phyloP scores from a whole-genome alignment of 768 basidiomycete genomes.

The Epithele typhae region DNA sequence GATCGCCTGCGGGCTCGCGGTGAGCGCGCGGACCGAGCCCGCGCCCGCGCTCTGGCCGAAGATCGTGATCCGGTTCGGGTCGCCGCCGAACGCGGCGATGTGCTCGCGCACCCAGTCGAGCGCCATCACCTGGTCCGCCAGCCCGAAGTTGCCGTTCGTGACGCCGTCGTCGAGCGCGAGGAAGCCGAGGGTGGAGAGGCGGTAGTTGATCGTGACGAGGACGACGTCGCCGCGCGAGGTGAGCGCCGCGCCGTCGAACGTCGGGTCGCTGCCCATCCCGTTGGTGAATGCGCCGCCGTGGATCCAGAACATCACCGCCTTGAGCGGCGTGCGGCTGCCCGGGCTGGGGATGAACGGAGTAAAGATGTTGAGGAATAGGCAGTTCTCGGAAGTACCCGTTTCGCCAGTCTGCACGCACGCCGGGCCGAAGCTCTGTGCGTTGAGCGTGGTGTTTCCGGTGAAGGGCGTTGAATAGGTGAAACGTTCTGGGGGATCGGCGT shows the following conservation, averaged over 20 bases:
- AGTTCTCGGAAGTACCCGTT: conserved; percentile 36
- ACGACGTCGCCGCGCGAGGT: conserved; percentile 41
- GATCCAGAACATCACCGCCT: conserved; percentile 48
- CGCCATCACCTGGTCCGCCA: conserved; percentile 40
- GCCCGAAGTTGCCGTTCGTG: conserved; percentile 42
- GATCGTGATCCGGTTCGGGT: conserved; percentile 47
- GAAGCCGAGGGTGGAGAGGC: conserved; percentile 40
- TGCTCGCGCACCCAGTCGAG: conserved; percentile 46
- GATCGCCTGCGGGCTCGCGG: conserved; percentile 28
- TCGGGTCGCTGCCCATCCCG: conserved; percentile 35
- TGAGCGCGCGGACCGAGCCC: conserved; percentile 33
- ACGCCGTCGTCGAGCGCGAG: conserved; percentile 37
- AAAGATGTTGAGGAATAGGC: conserved; percentile 44
- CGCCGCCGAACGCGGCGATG: conserved; percentile 56
- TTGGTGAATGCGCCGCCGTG: conserved; percentile 45
- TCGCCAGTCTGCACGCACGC: conserved; percentile 22
- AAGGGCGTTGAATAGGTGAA: conserved; percentile 39
- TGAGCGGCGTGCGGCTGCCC: conserved; percentile 20
- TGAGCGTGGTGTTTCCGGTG: conserved; percentile 23
- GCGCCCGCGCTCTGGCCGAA: conserved; percentile 54
- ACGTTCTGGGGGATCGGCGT: conserved; percentile 38
- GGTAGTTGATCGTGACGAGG: conserved; percentile 35
- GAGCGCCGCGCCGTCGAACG: conserved; percentile 41
- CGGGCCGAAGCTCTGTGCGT: conserved; percentile 26
- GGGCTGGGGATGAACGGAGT: conserved; percentile 35